Percentiles rank a stretch among this genome's conserved stretches.
Conservation (phyloP, 805 yeast genomes). For the Myxozyma monticola region DNA sequence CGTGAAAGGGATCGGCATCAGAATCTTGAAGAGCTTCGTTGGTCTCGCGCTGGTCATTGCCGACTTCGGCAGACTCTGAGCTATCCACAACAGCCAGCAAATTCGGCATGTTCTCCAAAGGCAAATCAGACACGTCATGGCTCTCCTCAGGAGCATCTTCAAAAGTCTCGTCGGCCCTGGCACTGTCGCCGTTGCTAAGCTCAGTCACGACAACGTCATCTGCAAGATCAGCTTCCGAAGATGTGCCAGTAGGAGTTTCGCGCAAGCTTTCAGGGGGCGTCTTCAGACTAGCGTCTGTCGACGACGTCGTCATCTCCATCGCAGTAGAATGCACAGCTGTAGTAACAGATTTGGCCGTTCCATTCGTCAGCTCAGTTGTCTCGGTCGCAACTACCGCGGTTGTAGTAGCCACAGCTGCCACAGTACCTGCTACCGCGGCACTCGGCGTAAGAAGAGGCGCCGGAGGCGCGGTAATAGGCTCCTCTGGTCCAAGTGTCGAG, state of each 20-base stretch:
- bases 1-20: too few relatives aligned
- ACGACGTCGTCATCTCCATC: not conserved
- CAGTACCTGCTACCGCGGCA: not conserved
- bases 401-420: not conserved
- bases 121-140: too few relatives aligned
- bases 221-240: too few relatives aligned
- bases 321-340: not conserved
- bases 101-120: slow-evolving; percentile 5
- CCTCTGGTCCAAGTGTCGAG: not conserved
- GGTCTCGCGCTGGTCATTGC: not conserved
- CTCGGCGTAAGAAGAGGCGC: not conserved
- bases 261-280: slow-evolving; percentile 3
- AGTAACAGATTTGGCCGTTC: not conserved
- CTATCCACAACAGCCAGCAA: slow-evolving; percentile 4
- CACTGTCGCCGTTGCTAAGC: too few relatives aligned
- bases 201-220: too few relatives aligned
- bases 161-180: slow-evolving; percentile 1
- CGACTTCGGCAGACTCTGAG: not conserved
- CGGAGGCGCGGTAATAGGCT: not conserved
- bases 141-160: slow-evolving; percentile 6
- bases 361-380: not conserved
- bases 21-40: too few relatives aligned
- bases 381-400: too few relatives aligned
- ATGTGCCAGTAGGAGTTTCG: too few relatives aligned
- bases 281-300: slow-evolving; percentile 3